These are phyloP conservation scores for Fusarium hostae DNA, from an alignment of 2,329 filamentous ascomycete species.

Conservation along the genomic window DNA sequence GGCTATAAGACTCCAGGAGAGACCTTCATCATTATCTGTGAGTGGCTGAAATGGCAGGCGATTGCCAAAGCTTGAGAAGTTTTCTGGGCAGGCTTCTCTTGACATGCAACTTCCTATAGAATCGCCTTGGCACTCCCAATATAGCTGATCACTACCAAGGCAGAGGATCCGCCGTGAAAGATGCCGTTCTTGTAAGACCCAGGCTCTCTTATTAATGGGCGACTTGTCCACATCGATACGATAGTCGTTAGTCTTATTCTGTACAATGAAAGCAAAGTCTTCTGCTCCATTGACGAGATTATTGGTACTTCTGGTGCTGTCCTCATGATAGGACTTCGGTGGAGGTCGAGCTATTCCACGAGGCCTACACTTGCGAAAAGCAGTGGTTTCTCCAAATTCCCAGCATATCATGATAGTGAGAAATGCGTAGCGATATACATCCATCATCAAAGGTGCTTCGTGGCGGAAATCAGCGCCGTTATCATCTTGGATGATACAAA, in stretches of 20 bases:
- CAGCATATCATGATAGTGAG: neutral
- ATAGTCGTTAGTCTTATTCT: accelerated
- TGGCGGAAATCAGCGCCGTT: neutral
- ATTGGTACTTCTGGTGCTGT: neutral
- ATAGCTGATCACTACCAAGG: neutral
- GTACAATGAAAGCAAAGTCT: neutral
- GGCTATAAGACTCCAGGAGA: neutral
- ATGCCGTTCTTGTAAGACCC: neutral
- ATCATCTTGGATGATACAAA: neutral
- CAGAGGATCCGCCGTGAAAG: neutral
- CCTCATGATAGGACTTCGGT: neutral
- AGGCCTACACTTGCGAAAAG: neutral
- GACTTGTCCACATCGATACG: accelerated
- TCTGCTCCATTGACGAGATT: neutral
- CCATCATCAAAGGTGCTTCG: neutral
- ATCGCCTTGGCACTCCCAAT: neutral
- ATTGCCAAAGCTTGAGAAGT: accelerated
- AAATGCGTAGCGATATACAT: neutral
- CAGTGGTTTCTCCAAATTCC: neutral
- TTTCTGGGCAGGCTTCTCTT: neutral
- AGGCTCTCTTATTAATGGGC: neutral
- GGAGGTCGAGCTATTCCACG: neutral
- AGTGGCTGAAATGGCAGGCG: neutral
- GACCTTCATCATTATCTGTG: neutral
- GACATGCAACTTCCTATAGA: neutral